Evolutionary conservation across 139 green algal species (phyloP), one percentile per base, ranked within the genome.

Genomic region (Chlorella vulgaris): DNA sequence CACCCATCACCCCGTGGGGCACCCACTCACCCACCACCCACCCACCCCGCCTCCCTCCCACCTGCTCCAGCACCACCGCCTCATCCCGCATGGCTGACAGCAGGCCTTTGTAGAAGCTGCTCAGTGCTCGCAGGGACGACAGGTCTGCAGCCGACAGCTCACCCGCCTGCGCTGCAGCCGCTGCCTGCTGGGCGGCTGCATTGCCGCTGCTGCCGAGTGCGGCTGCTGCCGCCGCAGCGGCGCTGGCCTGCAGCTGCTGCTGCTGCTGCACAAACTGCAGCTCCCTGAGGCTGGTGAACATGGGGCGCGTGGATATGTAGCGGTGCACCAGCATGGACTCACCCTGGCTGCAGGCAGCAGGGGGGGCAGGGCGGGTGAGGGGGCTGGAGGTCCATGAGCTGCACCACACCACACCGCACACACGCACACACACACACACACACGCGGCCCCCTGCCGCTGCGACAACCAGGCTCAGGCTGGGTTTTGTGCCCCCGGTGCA

Each of bases 281-380:
- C 79, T 89, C 84, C n/a, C 60, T 51, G 47, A 80, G 71, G 67
- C 82, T 81, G 19, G 85, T 89, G 82, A 92, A 92, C 67, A 92
- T 83, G 21, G 81, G 78, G 39, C 85, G 73, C 26, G 84, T 88
- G 53, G 82, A 82, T 68, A 92, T 91, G 82, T 92, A 92, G 18
- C 88, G 70, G 80, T 89, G 83, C 38, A 84, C 65, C 18, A 89
- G 60, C 40, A 74, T 67, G 62, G 42, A 31, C 76, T 74, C 77
- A 35, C 77, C 77, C 36, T 43, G 73, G 73, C 73, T 79, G 73
- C 31, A 68, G 35, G 42, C 10, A 26, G 70, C 43, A 8, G 3
- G 31, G 42, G 43, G 0, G 18, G 35, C 63, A 70, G 33, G 29
- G 63, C 15, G 21, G 63, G 4, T 2, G 13, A 70, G 63, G 29